Evolutionary conservation across 495 filamentous ascomycete species (phyloP), one percentile per base, ranked within the genome.

Genomic region (Xylaria flabelliformis): DNA sequence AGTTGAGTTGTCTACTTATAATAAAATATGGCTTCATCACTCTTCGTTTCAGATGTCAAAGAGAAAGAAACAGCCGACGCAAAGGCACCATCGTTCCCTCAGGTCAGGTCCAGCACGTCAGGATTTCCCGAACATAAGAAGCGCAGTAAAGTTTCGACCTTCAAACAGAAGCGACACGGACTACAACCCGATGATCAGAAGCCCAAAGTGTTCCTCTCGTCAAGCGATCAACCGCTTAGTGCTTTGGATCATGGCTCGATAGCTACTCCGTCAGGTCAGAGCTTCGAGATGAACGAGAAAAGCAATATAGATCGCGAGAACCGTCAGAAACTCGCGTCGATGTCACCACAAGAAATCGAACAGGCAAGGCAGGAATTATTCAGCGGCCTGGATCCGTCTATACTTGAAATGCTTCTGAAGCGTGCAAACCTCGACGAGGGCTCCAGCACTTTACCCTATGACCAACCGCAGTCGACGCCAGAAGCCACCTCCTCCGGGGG

Each of bases 81-180:
- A 1, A 87, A 86, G 56, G 80, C 88, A n/a, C 92, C 94, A 7
- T 84, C 85, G 61, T 90, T 91, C 13, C 91, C 91, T 5, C 87
- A 84, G 65, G 80, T 87, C 21, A 88, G 88, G 50, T 80, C 76
- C 26, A 86, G 88, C 29, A 77, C 87, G 6, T 90, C 86, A n/a
- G 96, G 95, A 0, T 98, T 98, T 73, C 96, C 96, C 34, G 88
- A 88, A 55, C 95, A 92, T 82, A 95, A 92, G 77, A 95, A 91
- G 76, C 90, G 95, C 51, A 82, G 81, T n/a, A 84, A 86, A 51
- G 76, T 84, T 0, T 97, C 94, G 7, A 87, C 90, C 39, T 97
- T 97, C 86, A 94, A 93, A 75, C 90, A 93, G 77, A 89, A 88
- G 74, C 84, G 86, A 71, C 83, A 86, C 26, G 76, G 73, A 1